Base-by-base conservation (phyloP, 164 flowering plant species). In the Piper betle region DNA sequence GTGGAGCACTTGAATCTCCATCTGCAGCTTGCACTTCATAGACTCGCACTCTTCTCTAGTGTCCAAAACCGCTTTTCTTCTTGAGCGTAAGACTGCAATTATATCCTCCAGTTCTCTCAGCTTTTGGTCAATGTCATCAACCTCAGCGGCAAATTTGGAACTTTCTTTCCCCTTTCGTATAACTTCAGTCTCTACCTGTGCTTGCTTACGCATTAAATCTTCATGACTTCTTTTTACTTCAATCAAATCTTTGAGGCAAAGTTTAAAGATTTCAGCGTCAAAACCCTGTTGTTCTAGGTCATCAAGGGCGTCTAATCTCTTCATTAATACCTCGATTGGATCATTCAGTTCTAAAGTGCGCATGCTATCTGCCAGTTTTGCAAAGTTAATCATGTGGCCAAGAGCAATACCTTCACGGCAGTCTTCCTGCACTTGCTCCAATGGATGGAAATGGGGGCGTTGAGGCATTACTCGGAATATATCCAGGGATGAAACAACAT, bases 221-320 rank as follows among this genome's bases (percentile, higher is more conserved):
- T 37, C 38, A 20, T 55, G 33, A 10, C 33, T 55, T 37, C 20
- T 37, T 12, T 55, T 55, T 37, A 55, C 11, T 11, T 20, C 1
- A 55, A 55, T 20, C 20, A 55, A 55, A 10, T 20, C 57, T 19
- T 55, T 37, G 20, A 55, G 37, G 10, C 33, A 37, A 19, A 37
- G 13, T 55, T 20, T 20, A 4, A 20, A 1, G 4, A 37, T 13
- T 55, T 55, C 37, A n/a, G 20, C 57, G 19, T 37, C 11, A 55
- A 55, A 55, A n/a, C 57, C 57, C 4, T 55, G 57, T 55, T 55
- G 57, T 55, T 55, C 33, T 37, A 55, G 13, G 37, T 55, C 38
- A 12, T 55, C 37, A 19, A 55, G 57, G 57, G 37, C 37, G 18
- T 55, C 57, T 12, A 55, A 6, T 37, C 37, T 55, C 3, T 55